These are phyloP conservation scores for Venturia oleaginea DNA, from an alignment of 2,329 filamentous ascomycete genomes.

Conservation along the genomic window DNA sequence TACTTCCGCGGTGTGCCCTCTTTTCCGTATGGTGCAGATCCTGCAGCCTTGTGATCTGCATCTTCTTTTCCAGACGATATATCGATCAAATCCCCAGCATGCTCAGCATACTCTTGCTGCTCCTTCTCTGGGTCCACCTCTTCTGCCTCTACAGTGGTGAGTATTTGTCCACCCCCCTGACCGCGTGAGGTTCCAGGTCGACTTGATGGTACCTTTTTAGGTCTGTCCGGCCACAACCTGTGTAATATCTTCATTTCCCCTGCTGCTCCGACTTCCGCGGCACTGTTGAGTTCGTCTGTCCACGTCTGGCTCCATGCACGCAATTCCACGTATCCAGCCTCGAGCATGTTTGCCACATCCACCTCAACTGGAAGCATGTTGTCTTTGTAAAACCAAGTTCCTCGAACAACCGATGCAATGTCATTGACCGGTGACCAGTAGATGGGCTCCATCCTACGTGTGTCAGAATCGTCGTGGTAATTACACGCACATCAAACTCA, in stretches of 20 bases:
- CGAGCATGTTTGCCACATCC: slow-evolving; percentile 79
- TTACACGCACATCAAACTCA: slow-evolving; percentile 20
- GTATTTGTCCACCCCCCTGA: slow-evolving; percentile 4
- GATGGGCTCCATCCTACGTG: slow-evolving; percentile 77
- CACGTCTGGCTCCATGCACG: slow-evolving; percentile 87
- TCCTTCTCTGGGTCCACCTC: slow-evolving; percentile 35
- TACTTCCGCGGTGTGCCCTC: slow-evolving; percentile 50
- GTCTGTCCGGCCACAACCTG: slow-evolving; percentile 67
- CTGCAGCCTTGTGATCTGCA: slow-evolving; percentile 39
- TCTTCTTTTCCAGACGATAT: slow-evolving; percentile 37
- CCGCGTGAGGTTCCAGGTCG: slow-evolving; percentile 29
- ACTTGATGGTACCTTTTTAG: slow-evolving; percentile 42
- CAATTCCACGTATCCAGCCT: slow-evolving; percentile 80
- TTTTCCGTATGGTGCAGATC: slow-evolving; percentile 32
- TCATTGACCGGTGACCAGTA: slow-evolving; percentile 97
- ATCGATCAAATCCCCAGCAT: slow-evolving; percentile 39
- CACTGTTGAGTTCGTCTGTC: slow-evolving; percentile 82
- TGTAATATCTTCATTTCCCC: slow-evolving; percentile 89
- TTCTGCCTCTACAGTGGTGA: slow-evolving; percentile 18
- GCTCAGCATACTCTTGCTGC: slow-evolving; percentile 33
- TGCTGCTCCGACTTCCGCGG: slow-evolving; percentile 76
- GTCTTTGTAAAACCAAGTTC: slow-evolving; percentile 96
- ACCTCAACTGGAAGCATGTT: slow-evolving; percentile 86
- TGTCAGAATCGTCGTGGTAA: slow-evolving; percentile 22
- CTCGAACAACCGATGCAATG: slow-evolving; percentile 68